Percentiles rank a stretch among this genome's conserved stretches.
phyloP scores from a whole-genome alignment of 345 rosid species.

The Erucastrum elatum region DNA sequence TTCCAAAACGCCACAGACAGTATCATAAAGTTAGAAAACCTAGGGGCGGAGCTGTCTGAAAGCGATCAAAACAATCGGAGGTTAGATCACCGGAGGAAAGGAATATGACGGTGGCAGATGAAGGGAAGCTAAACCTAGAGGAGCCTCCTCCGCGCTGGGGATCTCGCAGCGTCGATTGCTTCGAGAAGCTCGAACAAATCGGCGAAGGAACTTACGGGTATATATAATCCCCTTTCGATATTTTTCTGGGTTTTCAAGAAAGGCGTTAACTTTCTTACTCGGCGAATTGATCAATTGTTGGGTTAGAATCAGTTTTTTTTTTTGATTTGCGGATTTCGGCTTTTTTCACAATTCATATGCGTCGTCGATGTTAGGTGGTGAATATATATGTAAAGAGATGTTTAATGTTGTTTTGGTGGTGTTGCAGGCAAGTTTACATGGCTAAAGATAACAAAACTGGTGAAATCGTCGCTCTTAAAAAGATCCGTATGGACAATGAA shows the following conservation, averaged over 20 bases:
- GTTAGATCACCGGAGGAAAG: constrained; percentile 1
- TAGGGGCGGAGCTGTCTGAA: background rate
- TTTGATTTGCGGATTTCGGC: background rate
- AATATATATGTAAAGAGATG: background rate
- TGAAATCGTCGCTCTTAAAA: constrained; percentile 93
- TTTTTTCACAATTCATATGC: background rate
- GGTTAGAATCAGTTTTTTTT: background rate
- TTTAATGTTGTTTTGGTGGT: background rate
- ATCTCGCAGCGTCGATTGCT: constrained; percentile 77
- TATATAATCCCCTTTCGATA: background rate
- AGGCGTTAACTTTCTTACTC: background rate
- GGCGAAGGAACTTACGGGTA: constrained; percentile 93
- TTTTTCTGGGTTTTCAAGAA: background rate
- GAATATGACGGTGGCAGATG: constrained; percentile 56
- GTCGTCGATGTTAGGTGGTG: background rate
- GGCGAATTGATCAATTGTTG: background rate
- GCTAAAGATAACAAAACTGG: constrained; percentile 84
- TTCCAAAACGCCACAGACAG: constrained; percentile 1
- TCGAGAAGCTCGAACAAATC: constrained; percentile 81
- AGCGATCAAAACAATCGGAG: background rate
- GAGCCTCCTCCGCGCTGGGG: constrained; percentile 69
- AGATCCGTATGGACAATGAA: constrained; percentile 96
- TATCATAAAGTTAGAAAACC: background rate
- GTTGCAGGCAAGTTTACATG: constrained; percentile 93
- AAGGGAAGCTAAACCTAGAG: constrained; percentile 59